phyloP scores from a whole-genome alignment of 768 basidiomycete genomes.

The Amanita fuliginea region DNA sequence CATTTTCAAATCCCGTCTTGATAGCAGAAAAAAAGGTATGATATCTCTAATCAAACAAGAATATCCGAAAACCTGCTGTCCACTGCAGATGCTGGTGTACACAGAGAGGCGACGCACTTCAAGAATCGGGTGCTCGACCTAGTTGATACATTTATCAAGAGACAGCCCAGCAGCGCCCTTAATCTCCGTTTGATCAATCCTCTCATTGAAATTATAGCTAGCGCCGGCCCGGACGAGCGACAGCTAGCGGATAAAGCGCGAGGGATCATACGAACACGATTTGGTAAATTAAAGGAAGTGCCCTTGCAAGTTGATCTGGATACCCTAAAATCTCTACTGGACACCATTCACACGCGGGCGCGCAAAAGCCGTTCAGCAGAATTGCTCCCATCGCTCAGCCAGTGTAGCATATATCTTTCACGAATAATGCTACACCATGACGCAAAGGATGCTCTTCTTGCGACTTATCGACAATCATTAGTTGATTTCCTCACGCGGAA shows the following conservation, averaged over 20 bases:
- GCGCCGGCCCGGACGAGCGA: conserved; percentile 62
- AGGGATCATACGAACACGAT: conserved; percentile 63
- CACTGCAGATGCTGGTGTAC: conserved; percentile 47
- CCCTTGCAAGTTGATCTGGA: conserved; percentile 38
- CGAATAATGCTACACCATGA: conserved; percentile 34
- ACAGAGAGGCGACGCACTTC: conserved; percentile 90
- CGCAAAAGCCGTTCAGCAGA: conserved; percentile 54
- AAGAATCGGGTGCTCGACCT: conserved; percentile 93
- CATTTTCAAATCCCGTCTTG: conserved; percentile 64
- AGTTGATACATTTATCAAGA: conserved; percentile 76
- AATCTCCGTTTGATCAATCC: conserved; percentile 61
- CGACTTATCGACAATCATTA: conserved; percentile 56
- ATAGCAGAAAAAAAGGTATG: conserved; percentile 55
- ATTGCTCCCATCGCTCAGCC: conserved; percentile 50
- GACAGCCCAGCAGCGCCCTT: conserved; percentile 64
- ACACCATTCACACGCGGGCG: conserved; percentile 62
- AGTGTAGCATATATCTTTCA: conserved; percentile 61
- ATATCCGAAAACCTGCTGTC: not conserved
- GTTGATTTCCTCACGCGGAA: conserved; percentile 74
- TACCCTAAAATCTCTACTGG: conserved; percentile 34
- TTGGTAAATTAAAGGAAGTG: conserved; percentile 64
- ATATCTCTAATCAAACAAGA: not conserved
- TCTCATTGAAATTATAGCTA: conserved; percentile 63
- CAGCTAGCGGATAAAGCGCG: conserved; percentile 86
- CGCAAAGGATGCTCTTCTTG: conserved; percentile 31